Conservation (phyloP, 257 asterid genomes). For the Fraxinus cuspidata region DNA sequence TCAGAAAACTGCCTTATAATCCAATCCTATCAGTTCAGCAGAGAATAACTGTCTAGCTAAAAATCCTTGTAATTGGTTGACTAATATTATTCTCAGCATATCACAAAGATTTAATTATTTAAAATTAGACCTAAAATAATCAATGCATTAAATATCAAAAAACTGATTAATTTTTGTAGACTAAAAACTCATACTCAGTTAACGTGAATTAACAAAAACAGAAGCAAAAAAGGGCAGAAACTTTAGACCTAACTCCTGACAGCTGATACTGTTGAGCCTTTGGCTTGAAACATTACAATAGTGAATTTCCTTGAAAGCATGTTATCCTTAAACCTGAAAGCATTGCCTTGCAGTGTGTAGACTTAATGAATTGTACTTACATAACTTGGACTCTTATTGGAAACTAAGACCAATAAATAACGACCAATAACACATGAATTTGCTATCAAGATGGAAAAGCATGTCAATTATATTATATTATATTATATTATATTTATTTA, state of each 20-base stretch:
- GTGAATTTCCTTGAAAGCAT: background rate
- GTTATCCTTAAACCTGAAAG: background rate
- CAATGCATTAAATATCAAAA: too few species aligned
- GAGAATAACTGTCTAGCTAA: background rate
- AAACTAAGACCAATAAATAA: background rate
- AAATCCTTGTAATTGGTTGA: background rate
- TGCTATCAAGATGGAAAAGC: too few species aligned
- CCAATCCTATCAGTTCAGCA: background rate
- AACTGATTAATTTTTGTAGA: too few species aligned
- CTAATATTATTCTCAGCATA: too few species aligned
- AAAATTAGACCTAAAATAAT: too few species aligned
- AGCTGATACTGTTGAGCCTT: background rate
- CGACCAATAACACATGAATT: background rate
- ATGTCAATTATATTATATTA: too few species aligned
- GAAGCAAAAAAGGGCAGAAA: background rate
- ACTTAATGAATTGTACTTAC: background rate
- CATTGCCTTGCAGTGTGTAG: background rate
- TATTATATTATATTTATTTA: too few species aligned
- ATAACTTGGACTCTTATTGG: background rate
- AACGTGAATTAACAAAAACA: conserved; percentile 4
- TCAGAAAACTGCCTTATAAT: background rate
- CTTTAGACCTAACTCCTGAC: background rate
- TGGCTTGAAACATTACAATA: background rate
- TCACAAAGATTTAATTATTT: too few species aligned
- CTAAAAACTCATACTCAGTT: background rate